phyloP scores from a whole-genome alignment of 345 rosid species.

The Arabis alpina region DNA sequence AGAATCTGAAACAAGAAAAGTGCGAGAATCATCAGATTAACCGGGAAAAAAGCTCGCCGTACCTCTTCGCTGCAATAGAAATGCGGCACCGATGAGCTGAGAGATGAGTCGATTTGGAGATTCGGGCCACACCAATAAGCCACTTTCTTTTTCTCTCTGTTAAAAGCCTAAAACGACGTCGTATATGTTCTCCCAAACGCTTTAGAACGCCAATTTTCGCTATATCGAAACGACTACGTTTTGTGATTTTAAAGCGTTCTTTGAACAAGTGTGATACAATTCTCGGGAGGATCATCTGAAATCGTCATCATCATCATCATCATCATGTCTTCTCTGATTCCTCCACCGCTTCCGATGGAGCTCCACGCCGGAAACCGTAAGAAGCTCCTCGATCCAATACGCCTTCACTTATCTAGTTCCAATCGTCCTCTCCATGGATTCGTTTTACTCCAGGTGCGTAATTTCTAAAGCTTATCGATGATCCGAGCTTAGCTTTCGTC shows the following conservation, averaged over 20 bases:
- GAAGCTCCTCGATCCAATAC: conserved; percentile 67
- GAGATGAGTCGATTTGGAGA: conserved; percentile 28
- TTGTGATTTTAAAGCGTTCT: neutral
- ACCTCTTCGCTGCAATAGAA: conserved; percentile 1
- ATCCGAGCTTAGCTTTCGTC: conserved; percentile 11
- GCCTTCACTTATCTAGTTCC: conserved; percentile 52
- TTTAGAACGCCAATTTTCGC: no score
- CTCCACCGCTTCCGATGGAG: conserved; percentile 70
- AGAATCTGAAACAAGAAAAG: conserved; percentile 25
- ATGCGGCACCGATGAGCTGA: conserved; percentile 35
- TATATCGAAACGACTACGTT: neutral
- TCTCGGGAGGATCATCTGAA: no score
- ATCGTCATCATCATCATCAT: no score
- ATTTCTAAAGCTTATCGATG: neutral
- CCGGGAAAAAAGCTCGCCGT: conserved; percentile 13
- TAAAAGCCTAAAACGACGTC: neutral
- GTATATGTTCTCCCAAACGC: no score
- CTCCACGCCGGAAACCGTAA: conserved; percentile 69
- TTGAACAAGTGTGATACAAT: no score
- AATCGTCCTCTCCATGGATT: conserved; percentile 67
- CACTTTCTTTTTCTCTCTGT: neutral
- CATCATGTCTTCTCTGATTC: conserved; percentile 57
- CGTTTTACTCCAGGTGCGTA: conserved; percentile 70
- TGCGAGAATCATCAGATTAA: neutral
- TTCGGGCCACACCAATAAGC: neutral